phyloP scores from a whole-genome alignment of 208 protist genomes.

The Trichomonas vaginalis region DNA sequence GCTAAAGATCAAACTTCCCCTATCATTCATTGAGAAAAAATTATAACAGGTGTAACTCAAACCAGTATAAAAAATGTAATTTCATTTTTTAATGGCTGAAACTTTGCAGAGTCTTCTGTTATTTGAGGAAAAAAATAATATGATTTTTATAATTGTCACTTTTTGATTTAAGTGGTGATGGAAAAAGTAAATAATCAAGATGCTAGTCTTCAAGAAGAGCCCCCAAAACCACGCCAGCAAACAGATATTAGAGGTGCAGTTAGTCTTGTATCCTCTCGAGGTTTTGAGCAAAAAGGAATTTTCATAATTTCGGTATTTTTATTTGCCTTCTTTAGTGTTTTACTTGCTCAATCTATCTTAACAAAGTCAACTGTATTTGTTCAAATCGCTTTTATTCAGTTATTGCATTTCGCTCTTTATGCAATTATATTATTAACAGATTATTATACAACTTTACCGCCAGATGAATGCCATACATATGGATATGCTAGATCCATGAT shows the following conservation, averaged over 20 bases:
- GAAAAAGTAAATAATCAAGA: no score
- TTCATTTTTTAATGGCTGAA: no score
- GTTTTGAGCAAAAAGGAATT: background rate
- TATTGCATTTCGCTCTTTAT: background rate
- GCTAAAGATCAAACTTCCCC: no score
- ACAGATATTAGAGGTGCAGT: background rate
- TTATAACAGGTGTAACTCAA: no score
- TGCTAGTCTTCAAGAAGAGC: background rate
- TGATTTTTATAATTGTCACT: no score
- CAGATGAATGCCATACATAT: background rate
- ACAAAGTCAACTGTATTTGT: background rate
- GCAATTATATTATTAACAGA: background rate
- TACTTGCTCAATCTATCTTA: background rate
- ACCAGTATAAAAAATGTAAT: no score
- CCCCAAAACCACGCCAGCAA: background rate
- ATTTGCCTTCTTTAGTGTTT: background rate
- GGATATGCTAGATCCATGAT: background rate
- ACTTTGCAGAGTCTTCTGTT: no score
- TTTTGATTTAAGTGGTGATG: no score
- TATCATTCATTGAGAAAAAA: no score
- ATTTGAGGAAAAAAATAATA: no score
- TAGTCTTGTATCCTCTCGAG: background rate
- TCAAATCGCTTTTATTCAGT: background rate
- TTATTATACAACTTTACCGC: background rate
- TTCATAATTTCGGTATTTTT: background rate